These are phyloP conservation scores for Limonium bicolor DNA, from an alignment of 148 eudicot genomes.

Conservation along the genomic window DNA sequence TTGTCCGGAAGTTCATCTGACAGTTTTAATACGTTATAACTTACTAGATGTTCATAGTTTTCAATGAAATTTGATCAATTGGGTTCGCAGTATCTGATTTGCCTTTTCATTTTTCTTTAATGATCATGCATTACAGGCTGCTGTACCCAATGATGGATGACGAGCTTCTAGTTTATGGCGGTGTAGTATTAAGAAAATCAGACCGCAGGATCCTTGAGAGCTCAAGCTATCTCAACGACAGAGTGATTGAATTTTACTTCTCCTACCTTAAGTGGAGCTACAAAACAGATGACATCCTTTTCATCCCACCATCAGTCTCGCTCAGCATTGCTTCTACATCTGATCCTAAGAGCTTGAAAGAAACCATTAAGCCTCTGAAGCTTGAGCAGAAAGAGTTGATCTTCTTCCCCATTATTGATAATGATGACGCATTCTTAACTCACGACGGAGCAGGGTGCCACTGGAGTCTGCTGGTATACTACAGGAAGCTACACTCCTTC, in stretches of 20 bases:
- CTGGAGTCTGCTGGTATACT: constrained; percentile 11
- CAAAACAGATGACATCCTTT: constrained; percentile 1
- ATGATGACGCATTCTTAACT: background rate
- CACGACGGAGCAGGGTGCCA: constrained; percentile 2
- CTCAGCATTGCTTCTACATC: background rate
- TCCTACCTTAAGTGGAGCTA: background rate
- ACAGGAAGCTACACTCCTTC: background rate
- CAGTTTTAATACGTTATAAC: too few species aligned
- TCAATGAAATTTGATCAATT: too few species aligned
- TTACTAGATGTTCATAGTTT: too few species aligned
- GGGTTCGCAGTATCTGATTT: too few species aligned
- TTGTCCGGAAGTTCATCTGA: too few species aligned
- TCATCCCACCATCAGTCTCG: constrained; percentile 9
- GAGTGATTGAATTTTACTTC: constrained; percentile 8
- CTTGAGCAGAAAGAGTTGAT: constrained; percentile 3
- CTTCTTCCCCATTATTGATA: constrained; percentile 7
- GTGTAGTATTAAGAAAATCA: background rate
- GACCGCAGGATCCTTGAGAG: background rate
- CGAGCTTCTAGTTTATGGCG: constrained; percentile 1
- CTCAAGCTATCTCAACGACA: constrained; percentile 1
- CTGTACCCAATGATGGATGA: constrained; percentile 1
- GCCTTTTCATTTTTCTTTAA: too few species aligned
- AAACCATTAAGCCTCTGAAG: constrained; percentile 3
- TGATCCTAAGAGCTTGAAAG: background rate
- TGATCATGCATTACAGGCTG: too few species aligned